Conservation (phyloP, 1,284 basidiomycete species). For the Gymnopus androsaceus region DNA sequence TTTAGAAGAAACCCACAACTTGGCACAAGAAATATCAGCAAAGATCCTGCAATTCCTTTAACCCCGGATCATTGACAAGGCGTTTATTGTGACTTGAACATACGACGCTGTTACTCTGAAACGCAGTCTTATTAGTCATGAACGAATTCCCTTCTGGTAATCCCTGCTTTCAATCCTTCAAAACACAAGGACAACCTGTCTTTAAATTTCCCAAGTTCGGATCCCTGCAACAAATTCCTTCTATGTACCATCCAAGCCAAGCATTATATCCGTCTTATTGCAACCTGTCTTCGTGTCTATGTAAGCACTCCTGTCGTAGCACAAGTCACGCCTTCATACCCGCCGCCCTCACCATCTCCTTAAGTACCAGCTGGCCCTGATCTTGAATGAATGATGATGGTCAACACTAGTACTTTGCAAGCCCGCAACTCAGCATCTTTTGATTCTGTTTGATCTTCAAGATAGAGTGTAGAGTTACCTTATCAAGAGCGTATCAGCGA, state of each 20-base stretch:
- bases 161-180: no score
- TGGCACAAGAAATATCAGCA: background rate
- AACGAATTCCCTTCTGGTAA: background rate
- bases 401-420: background rate
- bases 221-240: no score
- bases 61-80: slow-evolving; percentile 7
- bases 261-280: no score
- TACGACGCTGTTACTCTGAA: slow-evolving; percentile 9
- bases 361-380: background rate
- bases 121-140: background rate
- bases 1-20: background rate
- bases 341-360: background rate
- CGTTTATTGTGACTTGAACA: background rate
- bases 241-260: no score
- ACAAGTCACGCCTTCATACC: no score
- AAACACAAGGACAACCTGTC: no score
- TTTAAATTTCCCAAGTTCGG: no score
- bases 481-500: background rate
- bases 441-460: slow-evolving; percentile 6
- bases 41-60: background rate
- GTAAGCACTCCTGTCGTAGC: no score
- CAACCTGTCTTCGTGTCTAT: no score
- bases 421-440: background rate
- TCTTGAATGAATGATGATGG: no score
- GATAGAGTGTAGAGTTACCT: background rate